Evolutionary conservation across 176 grass and related monocot genomes (phyloP).

Genomic region (Musa troglodytarum): DNA sequence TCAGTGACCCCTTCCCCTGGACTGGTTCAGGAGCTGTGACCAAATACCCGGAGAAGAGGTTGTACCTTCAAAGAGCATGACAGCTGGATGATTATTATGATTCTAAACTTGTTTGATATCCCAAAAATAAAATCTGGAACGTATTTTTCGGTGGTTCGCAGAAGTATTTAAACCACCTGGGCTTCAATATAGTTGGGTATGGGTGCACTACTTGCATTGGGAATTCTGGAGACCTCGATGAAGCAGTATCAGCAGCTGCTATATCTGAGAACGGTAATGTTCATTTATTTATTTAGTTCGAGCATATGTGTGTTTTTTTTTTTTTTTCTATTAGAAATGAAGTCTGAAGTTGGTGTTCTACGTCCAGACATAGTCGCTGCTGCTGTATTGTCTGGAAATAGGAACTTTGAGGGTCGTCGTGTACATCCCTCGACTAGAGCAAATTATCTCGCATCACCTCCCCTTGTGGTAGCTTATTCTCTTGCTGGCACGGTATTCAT

Average conservation of each 20-base stretch:
- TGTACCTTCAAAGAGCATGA: slow-evolving; percentile 26
- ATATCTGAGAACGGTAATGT: slow-evolving; percentile 80
- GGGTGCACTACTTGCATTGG: slow-evolving; percentile 99
- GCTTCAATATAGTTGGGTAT: slow-evolving; percentile 93
- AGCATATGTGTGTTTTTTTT: slow-evolving; percentile 25
- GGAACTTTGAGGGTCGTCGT: slow-evolving; percentile 93
- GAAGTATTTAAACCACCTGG: slow-evolving; percentile 87
- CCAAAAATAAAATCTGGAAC: slow-evolving; percentile 5
- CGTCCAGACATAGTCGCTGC: slow-evolving; percentile 83
- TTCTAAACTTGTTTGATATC: background rate
- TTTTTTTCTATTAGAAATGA: slow-evolving; percentile 17
- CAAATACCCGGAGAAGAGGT: slow-evolving; percentile 87
- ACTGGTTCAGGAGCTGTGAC: slow-evolving; percentile 83
- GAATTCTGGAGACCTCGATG: slow-evolving; percentile 95
- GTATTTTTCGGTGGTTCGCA: slow-evolving; percentile 62
- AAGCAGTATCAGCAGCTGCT: slow-evolving; percentile 60
- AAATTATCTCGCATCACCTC: slow-evolving; percentile 97
- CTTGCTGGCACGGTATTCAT: slow-evolving; percentile 84
- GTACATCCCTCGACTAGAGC: slow-evolving; percentile 92
- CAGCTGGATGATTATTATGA: background rate
- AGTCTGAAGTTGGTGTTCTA: slow-evolving; percentile 16
- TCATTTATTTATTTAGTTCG: slow-evolving; percentile 16
- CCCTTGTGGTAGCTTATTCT: slow-evolving; percentile 93
- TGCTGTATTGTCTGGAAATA: slow-evolving; percentile 90
- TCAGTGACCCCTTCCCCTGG: too few species aligned